A percentile compares a stretch with the other conserved stretches of the same genome.
Conservation (phyloP, 306 rosid genomes). For the Trifolium fragiferum region DNA sequence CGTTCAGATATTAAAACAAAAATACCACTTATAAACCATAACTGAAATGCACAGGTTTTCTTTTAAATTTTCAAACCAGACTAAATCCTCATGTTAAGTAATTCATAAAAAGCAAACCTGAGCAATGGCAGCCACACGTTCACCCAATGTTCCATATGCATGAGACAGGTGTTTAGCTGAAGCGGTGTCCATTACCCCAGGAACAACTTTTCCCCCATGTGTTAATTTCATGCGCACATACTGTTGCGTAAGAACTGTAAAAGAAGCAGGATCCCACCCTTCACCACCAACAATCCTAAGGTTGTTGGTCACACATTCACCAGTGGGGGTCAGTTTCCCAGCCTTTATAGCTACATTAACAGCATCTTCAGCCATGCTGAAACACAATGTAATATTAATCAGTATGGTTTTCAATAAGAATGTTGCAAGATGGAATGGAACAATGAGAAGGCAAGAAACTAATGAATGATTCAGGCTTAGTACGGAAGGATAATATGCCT, state of each 20-base stretch:
- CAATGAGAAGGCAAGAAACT: slow-evolving; percentile 28
- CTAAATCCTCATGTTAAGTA: slow-evolving; percentile 24
- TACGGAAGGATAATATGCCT: slow-evolving; percentile 43
- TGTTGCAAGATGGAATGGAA: slow-evolving; percentile 29
- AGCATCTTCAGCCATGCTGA: slow-evolving; percentile 99
- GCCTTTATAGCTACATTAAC: slow-evolving; percentile 91
- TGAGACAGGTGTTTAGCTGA: slow-evolving; percentile 86
- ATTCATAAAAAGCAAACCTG: slow-evolving; percentile 64
- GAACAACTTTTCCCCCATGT: slow-evolving; percentile 79
- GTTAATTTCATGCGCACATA: slow-evolving; percentile 86
- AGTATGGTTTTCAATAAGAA: slow-evolving; percentile 41
- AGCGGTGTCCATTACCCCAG: slow-evolving; percentile 88
- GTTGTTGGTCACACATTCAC: slow-evolving; percentile 68
- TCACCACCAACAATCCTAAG: slow-evolving; percentile 82
- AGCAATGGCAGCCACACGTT: slow-evolving; percentile 89
- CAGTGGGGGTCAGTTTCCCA: slow-evolving; percentile 78
- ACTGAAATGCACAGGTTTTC: neutral
- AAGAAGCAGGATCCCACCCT: slow-evolving; percentile 91
- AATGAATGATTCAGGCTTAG: slow-evolving; percentile 19
- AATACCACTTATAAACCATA: neutral
- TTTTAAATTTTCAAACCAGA: slow-evolving; percentile 23
- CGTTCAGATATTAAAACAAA: neutral
- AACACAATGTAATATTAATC: slow-evolving; percentile 12
- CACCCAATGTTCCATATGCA: slow-evolving; percentile 86
- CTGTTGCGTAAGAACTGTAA: slow-evolving; percentile 91